Conservation (phyloP, 768 basidiomycete species). For the Termitomyces heimii region DNA sequence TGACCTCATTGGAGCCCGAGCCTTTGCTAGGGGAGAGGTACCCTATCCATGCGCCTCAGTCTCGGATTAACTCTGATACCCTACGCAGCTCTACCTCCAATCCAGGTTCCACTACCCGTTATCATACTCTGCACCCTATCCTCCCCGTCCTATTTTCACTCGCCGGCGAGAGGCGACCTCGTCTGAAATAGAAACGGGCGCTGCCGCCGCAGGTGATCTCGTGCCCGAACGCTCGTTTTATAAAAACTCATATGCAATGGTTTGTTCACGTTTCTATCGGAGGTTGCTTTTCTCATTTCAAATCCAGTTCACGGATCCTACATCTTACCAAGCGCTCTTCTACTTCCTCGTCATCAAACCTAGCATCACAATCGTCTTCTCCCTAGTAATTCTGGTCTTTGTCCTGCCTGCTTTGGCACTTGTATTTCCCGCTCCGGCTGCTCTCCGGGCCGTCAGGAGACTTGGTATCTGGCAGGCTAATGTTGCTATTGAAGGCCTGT, state of each 20-base stretch:
- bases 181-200: constrained; percentile 45
- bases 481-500: constrained; percentile 70
- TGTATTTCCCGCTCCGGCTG: constrained; percentile 62
- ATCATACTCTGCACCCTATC: constrained; percentile 55
- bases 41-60: constrained; percentile 8
- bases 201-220: constrained; percentile 17
- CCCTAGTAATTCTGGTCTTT: constrained; percentile 46
- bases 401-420: constrained; percentile 54
- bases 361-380: constrained; percentile 64
- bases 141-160: constrained; percentile 73
- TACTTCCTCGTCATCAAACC: constrained; percentile 89
- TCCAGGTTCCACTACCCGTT: constrained; percentile 64
- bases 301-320: constrained; percentile 69
- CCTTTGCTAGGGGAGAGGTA: constrained; percentile 69
- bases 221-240: constrained; percentile 69
- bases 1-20: constrained; percentile 66
- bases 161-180: constrained; percentile 45
- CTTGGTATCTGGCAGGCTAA: constrained; percentile 83
- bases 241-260: constrained; percentile 79
- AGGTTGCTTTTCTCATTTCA: background rate
- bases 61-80: background rate
- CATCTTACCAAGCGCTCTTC: constrained; percentile 81
- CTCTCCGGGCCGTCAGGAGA: constrained; percentile 56
- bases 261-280: constrained; percentile 23
- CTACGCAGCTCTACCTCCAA: constrained; percentile 55